A percentile compares a stretch with the other conserved stretches of the same genome.
Evolutionary conservation across 208 protist genomes (phyloP).

Genomic region (Trichomonas vaginalis): DNA sequence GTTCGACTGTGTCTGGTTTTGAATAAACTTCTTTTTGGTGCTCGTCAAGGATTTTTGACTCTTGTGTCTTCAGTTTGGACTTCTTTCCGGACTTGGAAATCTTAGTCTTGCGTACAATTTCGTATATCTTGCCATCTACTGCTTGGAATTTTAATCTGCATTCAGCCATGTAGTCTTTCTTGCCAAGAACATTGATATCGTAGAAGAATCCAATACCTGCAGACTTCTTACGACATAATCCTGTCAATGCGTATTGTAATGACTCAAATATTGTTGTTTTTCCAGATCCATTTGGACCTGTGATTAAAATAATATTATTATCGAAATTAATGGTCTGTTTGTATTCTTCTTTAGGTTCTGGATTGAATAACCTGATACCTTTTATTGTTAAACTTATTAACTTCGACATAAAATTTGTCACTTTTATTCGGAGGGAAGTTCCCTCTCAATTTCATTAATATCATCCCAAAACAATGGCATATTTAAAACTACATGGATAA

Average conservation of each 20-base stretch:
- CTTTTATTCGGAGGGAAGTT: not conserved
- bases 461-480: no score
- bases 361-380: not conserved
- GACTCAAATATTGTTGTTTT: slow-evolving; percentile 89
- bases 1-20: slow-evolving; percentile 71
- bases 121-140: not conserved
- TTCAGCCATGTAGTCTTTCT: slow-evolving; percentile 66
- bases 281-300: slow-evolving; percentile 31
- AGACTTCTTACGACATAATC: slow-evolving; percentile 76
- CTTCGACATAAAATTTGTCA: not conserved
- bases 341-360: not conserved
- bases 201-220: slow-evolving; percentile 75
- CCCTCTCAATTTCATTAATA: no score
- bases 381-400: not conserved
- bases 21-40: not conserved
- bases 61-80: not conserved
- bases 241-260: slow-evolving; percentile 80
- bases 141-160: slow-evolving; percentile 60
- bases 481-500: no score
- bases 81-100: not conserved
- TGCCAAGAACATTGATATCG: slow-evolving; percentile 69
- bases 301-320: slow-evolving; percentile 11
- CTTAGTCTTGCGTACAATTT: not conserved
- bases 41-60: not conserved
- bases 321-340: not conserved